phyloP scores from a whole-genome alignment of 2,329 filamentous ascomycete species.

The Xylariaceae sp. region DNA sequence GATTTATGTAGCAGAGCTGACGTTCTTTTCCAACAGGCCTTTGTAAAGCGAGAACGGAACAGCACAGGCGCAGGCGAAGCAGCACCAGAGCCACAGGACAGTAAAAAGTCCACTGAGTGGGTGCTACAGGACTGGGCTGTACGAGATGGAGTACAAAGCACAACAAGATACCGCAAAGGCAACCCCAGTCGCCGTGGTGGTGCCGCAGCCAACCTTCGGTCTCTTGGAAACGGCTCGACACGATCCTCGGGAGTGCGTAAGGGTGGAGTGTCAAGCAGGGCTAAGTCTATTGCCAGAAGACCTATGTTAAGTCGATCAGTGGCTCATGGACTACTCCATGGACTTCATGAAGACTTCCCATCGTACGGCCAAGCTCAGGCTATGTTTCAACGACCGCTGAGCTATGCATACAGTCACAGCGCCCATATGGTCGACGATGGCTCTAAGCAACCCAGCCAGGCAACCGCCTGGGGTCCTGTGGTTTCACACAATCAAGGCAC shows the following conservation, averaged over 20 bases:
- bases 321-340: too few relatives aligned
- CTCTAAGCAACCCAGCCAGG: too few relatives aligned
- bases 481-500: too few relatives aligned
- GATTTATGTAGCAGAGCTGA: background rate
- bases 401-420: too few relatives aligned
- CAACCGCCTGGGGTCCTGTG: too few relatives aligned
- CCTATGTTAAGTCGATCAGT: too few relatives aligned
- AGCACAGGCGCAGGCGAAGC: slow-evolving; percentile 31
- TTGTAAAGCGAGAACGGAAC: slow-evolving; percentile 42
- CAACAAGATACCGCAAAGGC: slow-evolving; percentile 67
- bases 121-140: slow-evolving; percentile 66
- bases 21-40: slow-evolving; percentile 27
- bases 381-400: too few relatives aligned
- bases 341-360: too few relatives aligned
- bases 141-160: slow-evolving; percentile 71
- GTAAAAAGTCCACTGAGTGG: slow-evolving; percentile 71
- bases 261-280: background rate
- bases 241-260: too few relatives aligned
- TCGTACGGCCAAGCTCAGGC: too few relatives aligned
- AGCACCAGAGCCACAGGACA: slow-evolving; percentile 40
- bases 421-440: too few relatives aligned
- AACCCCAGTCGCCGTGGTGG: slow-evolving; percentile 30
- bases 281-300: background rate
- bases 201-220: background rate
- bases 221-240: too few relatives aligned